Percentiles rank a stretch among this genome's conserved stretches.
Conservation (phyloP, 306 rosid species). For the barrel medic (Medicago truncatula) region DNA sequence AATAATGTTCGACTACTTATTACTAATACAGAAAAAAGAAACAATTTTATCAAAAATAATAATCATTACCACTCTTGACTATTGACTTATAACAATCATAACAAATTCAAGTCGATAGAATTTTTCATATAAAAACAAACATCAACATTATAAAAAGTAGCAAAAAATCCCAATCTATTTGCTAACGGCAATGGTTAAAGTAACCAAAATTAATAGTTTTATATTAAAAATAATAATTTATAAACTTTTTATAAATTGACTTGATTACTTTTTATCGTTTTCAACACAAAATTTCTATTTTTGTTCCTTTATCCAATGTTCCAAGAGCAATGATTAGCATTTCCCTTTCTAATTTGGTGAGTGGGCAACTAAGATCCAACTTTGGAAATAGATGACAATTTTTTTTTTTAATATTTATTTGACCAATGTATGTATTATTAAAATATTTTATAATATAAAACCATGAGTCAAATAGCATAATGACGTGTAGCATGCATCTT, state of each 20-base stretch:
- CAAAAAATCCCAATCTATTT: not conserved
- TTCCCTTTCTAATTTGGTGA: not conserved
- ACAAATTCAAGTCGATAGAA: not conserved
- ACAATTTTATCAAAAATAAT: too few species aligned
- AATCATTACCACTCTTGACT: not conserved
- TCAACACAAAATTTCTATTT: too few species aligned
- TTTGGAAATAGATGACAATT: not conserved
- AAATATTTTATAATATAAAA: not conserved
- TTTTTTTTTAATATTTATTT: not conserved
- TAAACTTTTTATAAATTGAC: too few species aligned
- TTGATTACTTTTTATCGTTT: too few species aligned
- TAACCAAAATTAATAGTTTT: too few species aligned
- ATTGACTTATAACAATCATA: not conserved
- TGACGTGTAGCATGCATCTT: not conserved
- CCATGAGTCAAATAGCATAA: slow-evolving; percentile 6
- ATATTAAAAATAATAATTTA: too few species aligned
- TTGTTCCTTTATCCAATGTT: too few species aligned
- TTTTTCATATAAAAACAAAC: not conserved
- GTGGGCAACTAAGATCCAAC: slow-evolving; percentile 11
- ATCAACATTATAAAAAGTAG: not conserved
- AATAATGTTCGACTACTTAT: too few species aligned
- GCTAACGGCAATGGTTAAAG: too few species aligned
- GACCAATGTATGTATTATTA: not conserved
- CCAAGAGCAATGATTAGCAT: too few species aligned
- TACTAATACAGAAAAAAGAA: too few species aligned